Percentiles rank a stretch among this genome's conserved stretches.
Conservation (phyloP, 768 basidiomycete genomes). For the Pulveroboletus sp. region DNA sequence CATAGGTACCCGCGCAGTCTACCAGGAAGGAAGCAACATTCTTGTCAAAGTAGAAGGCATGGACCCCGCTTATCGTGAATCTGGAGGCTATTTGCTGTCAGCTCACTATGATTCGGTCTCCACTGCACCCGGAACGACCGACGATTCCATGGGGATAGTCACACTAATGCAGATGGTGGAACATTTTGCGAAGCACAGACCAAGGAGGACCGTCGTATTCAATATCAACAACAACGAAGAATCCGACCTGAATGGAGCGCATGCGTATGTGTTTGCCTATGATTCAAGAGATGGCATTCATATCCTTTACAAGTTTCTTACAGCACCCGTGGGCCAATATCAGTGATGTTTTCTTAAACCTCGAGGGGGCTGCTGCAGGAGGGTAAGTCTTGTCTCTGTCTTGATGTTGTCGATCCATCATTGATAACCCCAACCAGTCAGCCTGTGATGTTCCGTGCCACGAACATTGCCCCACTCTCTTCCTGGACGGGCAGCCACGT, state of each 20-base stretch:
- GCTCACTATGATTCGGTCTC: conserved; percentile 83
- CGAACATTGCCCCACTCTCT: conserved; percentile 51
- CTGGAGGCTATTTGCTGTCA: conserved; percentile 60
- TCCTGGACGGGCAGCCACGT: conserved; percentile 46
- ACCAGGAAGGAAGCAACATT: conserved; percentile 67
- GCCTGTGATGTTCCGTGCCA: conserved; percentile 71
- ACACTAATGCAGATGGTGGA: conserved; percentile 63
- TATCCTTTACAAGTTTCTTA: conserved; percentile 45
- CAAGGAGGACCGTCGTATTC: conserved; percentile 63
- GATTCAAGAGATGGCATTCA: not conserved
- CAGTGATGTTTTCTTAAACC: conserved; percentile 66
- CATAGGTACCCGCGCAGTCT: conserved; percentile 28
- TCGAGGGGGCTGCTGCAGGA: conserved; percentile 78
- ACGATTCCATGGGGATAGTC: conserved; percentile 70
- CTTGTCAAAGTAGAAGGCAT: conserved; percentile 60
- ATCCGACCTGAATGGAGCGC: conserved; percentile 68
- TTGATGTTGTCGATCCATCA: not conserved
- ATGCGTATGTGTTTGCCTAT: conserved; percentile 39
- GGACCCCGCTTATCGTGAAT: conserved; percentile 29
- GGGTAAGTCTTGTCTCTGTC: conserved; percentile 42
- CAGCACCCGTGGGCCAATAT: conserved; percentile 71
- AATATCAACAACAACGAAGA: conserved; percentile 88
- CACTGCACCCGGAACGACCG: conserved; percentile 68
- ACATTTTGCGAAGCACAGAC: conserved; percentile 46
- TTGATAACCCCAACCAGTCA: conserved; percentile 40